Evolutionary conservation across 2,329 filamentous ascomycete species (phyloP).

Genomic region (Apiospora hydei): DNA sequence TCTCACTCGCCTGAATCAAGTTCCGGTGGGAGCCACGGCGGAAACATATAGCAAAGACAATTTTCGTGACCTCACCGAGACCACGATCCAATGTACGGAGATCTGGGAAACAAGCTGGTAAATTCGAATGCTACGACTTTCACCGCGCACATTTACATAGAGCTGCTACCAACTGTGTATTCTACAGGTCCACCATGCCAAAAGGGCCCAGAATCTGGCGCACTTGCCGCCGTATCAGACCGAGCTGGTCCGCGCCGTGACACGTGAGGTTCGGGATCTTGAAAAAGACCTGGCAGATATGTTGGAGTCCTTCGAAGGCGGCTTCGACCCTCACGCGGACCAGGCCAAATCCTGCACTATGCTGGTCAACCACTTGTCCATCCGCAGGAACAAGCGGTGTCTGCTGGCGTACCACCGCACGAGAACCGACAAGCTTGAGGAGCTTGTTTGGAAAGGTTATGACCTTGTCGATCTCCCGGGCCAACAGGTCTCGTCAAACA

Average conservation of each 20-base stretch:
- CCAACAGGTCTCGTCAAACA: slow-evolving; percentile 56
- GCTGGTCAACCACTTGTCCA: slow-evolving; percentile 91
- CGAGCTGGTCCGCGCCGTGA: slow-evolving; percentile 85
- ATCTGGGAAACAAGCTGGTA: slow-evolving; percentile 85
- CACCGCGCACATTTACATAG: not conserved
- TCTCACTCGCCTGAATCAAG: not conserved
- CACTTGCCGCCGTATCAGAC: slow-evolving; percentile 92
- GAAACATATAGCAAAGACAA: not conserved
- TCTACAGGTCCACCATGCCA: slow-evolving; percentile 87
- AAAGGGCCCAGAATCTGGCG: slow-evolving; percentile 85
- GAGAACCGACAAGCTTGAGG: slow-evolving; percentile 88
- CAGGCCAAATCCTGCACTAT: slow-evolving; percentile 87
- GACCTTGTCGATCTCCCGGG: slow-evolving; percentile 78
- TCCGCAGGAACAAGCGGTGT: slow-evolving; percentile 96
- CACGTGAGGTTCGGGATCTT: slow-evolving; percentile 91
- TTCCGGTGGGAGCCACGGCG: not conserved
- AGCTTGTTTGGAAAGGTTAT: slow-evolving; percentile 89
- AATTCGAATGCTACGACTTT: not conserved
- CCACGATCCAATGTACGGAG: slow-evolving; percentile 75
- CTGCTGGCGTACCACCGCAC: slow-evolving; percentile 93
- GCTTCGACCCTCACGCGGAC: slow-evolving; percentile 84
- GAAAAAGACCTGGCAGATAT: slow-evolving; percentile 84
- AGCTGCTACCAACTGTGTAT: slow-evolving; percentile 29
- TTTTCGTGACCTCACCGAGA: not conserved
- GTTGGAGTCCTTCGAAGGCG: slow-evolving; percentile 81